Percentiles rank a stretch among this genome's conserved stretches.
These are phyloP conservation scores for Kwoniella bestiolae DNA, from an alignment of 768 basidiomycete species.

Conservation along the genomic window DNA sequence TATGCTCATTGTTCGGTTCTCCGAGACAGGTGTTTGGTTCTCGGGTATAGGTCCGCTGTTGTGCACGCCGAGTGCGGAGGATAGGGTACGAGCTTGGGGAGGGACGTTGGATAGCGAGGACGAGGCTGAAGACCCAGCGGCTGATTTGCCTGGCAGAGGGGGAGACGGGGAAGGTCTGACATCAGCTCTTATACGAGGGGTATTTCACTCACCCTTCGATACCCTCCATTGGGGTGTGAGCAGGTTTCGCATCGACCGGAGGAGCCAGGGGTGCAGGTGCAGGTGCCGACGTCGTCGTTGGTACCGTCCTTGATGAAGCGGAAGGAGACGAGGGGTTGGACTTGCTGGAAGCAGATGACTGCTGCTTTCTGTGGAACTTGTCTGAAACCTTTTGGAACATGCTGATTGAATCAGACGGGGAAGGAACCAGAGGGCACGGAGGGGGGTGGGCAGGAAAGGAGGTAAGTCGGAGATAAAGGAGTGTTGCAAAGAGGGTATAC, in stretches of 20 bases:
- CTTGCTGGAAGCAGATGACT: constrained; percentile 27
- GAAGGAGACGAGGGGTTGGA: constrained; percentile 23
- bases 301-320: background rate
- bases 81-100: constrained; percentile 32
- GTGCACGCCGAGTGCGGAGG: constrained; percentile 34
- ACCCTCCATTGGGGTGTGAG: constrained; percentile 35
- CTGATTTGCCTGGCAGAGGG: constrained; percentile 18
- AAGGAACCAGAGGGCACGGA: background rate
- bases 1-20: constrained; percentile 44
- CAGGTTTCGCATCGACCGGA: constrained; percentile 3
- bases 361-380: constrained; percentile 50
- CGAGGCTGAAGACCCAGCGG: constrained; percentile 39
- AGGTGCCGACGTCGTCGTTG: constrained; percentile 3
- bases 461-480: background rate
- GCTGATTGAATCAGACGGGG: background rate
- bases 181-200: background rate
- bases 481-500: background rate
- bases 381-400: constrained; percentile 53
- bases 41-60: constrained; percentile 19
- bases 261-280: constrained; percentile 9
- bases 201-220: constrained; percentile 29
- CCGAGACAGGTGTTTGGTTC: constrained; percentile 2
- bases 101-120: constrained; percentile 37
- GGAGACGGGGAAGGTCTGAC: constrained; percentile 5
- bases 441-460: background rate